Conservation (phyloP, 1,139 yeast species). For the Torulaspora globosa region DNA sequence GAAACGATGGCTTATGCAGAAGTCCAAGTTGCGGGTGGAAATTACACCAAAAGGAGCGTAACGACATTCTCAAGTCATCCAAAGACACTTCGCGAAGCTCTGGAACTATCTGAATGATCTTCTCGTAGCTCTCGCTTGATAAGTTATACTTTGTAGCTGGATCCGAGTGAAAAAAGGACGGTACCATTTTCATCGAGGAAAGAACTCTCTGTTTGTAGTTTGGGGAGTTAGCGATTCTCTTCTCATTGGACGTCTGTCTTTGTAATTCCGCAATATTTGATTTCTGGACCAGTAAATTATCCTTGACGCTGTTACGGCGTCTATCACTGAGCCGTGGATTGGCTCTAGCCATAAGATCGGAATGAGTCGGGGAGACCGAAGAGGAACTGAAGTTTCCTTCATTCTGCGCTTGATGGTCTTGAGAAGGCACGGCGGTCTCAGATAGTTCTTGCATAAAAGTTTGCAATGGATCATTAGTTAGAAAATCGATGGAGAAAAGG, state of each 20-base stretch:
- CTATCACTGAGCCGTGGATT: conserved; percentile 13
- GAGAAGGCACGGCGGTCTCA: conserved; percentile 7
- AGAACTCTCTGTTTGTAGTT: conserved; percentile 15
- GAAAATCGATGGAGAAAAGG: conserved; percentile 24
- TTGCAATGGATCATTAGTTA: conserved; percentile 28
- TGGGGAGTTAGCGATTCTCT: conserved; percentile 3
- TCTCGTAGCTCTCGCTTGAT: conserved; percentile 17
- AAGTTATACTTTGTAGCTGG: conserved; percentile 16
- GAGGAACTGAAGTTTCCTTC: conserved; percentile 2
- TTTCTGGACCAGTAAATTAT: conserved; percentile 23
- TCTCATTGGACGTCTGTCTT: conserved; percentile 13
- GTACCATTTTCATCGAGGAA: conserved; percentile 20
- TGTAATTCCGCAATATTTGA: conserved; percentile 23
- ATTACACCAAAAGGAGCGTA: conserved; percentile 50
- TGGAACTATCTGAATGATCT: conserved; percentile 30
- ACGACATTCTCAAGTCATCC: conserved; percentile 30
- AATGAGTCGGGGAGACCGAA: conserved; percentile 29
- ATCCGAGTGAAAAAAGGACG: conserved; percentile 24
- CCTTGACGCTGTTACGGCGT: conserved; percentile 17
- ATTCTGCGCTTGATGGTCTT: neutral
- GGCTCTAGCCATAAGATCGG: conserved; percentile 17
- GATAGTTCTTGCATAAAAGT: conserved; percentile 28
- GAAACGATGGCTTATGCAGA: conserved; percentile 60
- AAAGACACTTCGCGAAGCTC: conserved; percentile 23
- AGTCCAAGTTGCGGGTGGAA: conserved; percentile 63